phyloP scores from a whole-genome alignment of 2,329 filamentous ascomycete species.

The Clonostachys solani region DNA sequence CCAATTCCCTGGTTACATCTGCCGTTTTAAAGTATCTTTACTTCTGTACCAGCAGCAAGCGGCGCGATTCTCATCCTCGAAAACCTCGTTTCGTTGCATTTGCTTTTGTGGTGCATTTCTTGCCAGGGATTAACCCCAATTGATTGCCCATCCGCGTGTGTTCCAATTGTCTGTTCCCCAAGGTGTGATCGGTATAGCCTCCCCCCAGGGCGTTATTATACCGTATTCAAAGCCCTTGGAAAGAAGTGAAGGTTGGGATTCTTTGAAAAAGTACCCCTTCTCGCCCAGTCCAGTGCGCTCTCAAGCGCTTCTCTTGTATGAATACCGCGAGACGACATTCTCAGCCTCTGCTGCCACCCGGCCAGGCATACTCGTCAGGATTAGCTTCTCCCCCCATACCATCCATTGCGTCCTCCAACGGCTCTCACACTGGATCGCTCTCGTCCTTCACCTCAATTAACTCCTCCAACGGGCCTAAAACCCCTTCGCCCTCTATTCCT shows the following conservation, averaged over 20 bases:
- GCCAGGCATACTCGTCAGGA: constrained; percentile 67
- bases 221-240: no score
- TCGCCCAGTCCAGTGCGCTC: constrained; percentile 31
- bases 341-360: constrained; percentile 53
- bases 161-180: no score
- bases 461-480: constrained; percentile 65
- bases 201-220: no score
- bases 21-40: constrained; percentile 54
- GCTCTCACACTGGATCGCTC: constrained; percentile 46
- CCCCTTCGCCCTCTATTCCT: constrained; percentile 67
- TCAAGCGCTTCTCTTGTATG: constrained; percentile 55
- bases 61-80: no score
- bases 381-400: constrained; percentile 72
- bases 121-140: background rate
- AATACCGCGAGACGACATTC: constrained; percentile 63
- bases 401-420: constrained; percentile 61
- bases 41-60: no score
- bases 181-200: no score
- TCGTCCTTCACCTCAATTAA: constrained; percentile 51
- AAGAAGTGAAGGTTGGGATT: no score
- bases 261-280: no score
- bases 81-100: no score
- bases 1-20: constrained; percentile 2
- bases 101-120: no score
- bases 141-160: background rate